phyloP scores from a whole-genome alignment of 176 grass and related monocot species.

The Alopecurus myosuroides region DNA sequence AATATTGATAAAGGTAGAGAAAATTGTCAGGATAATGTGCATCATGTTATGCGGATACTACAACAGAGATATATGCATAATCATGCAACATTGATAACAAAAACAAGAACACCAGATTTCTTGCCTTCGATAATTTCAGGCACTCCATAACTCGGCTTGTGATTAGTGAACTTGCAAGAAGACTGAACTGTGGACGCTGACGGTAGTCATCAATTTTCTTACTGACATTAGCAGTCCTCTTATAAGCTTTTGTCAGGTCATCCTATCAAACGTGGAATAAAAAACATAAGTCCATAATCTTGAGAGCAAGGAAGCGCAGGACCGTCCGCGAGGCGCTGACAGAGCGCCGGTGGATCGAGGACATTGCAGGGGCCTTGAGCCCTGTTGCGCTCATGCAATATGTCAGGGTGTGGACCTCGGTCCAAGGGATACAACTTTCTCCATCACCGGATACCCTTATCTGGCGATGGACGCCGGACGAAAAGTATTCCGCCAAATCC shows the following conservation, averaged over 20 bases:
- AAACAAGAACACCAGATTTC: background rate
- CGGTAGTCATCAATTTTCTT: constrained; percentile 74
- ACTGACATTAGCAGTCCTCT: constrained; percentile 63
- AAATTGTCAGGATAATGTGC: background rate
- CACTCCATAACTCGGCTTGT: constrained; percentile 60
- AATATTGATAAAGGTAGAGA: background rate
- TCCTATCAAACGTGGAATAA: constrained; percentile 62
- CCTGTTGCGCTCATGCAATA: too few species aligned
- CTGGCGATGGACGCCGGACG: too few species aligned
- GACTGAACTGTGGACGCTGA: constrained; percentile 68
- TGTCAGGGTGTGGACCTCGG: too few species aligned
- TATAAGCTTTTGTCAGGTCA: constrained; percentile 80
- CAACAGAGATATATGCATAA: background rate
- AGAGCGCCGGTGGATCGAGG: too few species aligned
- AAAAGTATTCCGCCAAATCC: too few species aligned
- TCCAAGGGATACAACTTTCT: too few species aligned
- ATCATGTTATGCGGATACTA: background rate
- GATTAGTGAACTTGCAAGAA: constrained; percentile 65
- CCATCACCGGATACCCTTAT: too few species aligned
- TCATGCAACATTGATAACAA: background rate
- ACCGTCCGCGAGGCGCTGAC: too few species aligned
- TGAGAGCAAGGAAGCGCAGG: too few species aligned
- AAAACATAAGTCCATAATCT: constrained; percentile 16
- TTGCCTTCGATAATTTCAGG: constrained; percentile 80
- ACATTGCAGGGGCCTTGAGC: too few species aligned